Percentiles rank a stretch among this genome's conserved stretches.
Evolutionary conservation across 2,329 filamentous ascomycete species (phyloP).

Genomic region (Dichotomopilus funicola): DNA sequence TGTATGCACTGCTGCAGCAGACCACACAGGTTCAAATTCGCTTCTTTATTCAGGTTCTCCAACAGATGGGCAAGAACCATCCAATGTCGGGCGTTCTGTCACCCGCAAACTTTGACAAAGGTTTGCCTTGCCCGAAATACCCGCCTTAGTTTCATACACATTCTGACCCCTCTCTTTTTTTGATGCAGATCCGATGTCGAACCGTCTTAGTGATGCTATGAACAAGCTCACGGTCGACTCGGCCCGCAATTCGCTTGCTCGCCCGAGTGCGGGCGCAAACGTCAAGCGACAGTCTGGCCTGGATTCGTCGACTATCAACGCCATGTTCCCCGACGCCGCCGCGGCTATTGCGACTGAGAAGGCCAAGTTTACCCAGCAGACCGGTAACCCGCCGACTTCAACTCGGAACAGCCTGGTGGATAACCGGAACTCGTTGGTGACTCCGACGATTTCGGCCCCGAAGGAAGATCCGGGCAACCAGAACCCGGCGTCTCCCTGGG

Average conservation of each 20-base stretch:
- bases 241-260: slow-evolving; percentile 77
- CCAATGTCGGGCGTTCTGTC: slow-evolving; percentile 95
- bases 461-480: slow-evolving; percentile 59
- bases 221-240: slow-evolving; percentile 85
- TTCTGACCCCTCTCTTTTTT: slow-evolving; percentile 16
- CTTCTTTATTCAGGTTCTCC: slow-evolving; percentile 97
- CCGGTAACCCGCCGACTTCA: slow-evolving; percentile 79
- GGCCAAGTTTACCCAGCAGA: slow-evolving; percentile 93
- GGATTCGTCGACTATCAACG: slow-evolving; percentile 88
- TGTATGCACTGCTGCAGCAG: slow-evolving; percentile 94
- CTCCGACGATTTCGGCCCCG: slow-evolving; percentile 67
- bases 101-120: slow-evolving; percentile 94
- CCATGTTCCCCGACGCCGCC: slow-evolving; percentile 97
- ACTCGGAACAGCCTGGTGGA: slow-evolving; percentile 88
- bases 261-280: slow-evolving; percentile 69
- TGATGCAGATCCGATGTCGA: slow-evolving; percentile 83
- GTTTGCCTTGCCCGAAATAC: slow-evolving; percentile 38
- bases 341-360: slow-evolving; percentile 98
- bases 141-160: too few species aligned
- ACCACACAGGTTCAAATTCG: slow-evolving; percentile 98
- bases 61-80: slow-evolving; percentile 98
- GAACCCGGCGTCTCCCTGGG: slow-evolving; percentile 77
- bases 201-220: slow-evolving; percentile 93
- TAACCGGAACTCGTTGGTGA: slow-evolving; percentile 65
- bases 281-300: slow-evolving; percentile 92